phyloP scores from a whole-genome alignment of 345 rosid genomes.

The Erodium maritimum region DNA sequence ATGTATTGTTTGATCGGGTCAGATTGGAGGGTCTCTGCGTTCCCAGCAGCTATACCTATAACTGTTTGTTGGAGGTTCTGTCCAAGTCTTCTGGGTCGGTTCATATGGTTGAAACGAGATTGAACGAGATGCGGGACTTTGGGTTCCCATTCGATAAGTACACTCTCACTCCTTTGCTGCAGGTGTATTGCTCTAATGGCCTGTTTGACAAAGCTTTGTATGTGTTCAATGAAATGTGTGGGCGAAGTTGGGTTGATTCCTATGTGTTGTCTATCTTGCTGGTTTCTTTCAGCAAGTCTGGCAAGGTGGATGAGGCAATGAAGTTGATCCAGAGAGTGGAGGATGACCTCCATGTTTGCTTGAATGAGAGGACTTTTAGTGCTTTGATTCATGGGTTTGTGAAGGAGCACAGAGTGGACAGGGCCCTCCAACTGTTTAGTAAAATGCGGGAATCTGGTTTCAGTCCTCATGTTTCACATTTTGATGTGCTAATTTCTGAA shows the following conservation, averaged over 20 bases:
- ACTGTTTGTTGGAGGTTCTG: constrained; percentile 67
- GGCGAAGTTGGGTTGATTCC: constrained; percentile 58
- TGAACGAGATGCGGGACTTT: constrained; percentile 49
- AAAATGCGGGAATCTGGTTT: constrained; percentile 47
- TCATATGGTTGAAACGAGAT: constrained; percentile 49
- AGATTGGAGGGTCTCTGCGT: constrained; percentile 44
- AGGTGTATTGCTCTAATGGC: constrained; percentile 51
- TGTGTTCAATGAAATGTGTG: constrained; percentile 42
- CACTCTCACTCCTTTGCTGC: constrained; percentile 68
- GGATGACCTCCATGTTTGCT: constrained; percentile 21
- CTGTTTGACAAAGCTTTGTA: constrained; percentile 37
- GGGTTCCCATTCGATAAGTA: constrained; percentile 50
- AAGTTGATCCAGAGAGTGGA: constrained; percentile 65
- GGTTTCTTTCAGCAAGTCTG: constrained; percentile 53
- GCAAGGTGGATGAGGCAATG: constrained; percentile 60
- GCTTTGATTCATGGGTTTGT: constrained; percentile 72
- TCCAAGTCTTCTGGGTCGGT: constrained; percentile 33
- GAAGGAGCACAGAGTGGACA: constrained; percentile 46
- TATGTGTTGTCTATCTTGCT: constrained; percentile 47
- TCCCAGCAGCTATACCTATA: constrained; percentile 58
- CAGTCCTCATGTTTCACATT: constrained; percentile 41
- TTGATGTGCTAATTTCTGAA: constrained; percentile 65
- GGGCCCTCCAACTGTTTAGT: constrained; percentile 47
- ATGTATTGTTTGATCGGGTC: constrained; percentile 48
- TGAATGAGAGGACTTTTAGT: constrained; percentile 62